Conservation (phyloP, 2,329 filamentous ascomycete species). For the Lasiodiplodia sp. region DNA sequence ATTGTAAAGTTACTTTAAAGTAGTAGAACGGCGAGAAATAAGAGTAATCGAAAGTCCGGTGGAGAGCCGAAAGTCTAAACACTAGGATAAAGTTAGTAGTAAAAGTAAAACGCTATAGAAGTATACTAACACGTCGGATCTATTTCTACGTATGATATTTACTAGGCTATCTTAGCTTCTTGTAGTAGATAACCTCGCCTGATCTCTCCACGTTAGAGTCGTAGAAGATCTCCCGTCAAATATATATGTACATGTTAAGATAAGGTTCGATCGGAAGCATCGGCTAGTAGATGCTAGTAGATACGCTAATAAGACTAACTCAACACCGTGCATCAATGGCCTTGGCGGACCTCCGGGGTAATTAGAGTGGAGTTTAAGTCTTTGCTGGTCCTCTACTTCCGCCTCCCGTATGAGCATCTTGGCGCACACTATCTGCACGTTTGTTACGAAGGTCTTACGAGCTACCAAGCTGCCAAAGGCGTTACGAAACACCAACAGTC, state of each 20-base stretch:
- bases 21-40: background rate
- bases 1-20: no score
- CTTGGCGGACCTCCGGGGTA: no score
- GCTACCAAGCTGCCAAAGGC: background rate
- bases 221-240: background rate
- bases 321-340: background rate
- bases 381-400: background rate
- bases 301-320: background rate
- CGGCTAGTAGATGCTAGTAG: background rate
- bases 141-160: background rate
- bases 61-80: conserved; percentile 17
- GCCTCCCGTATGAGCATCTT: background rate
- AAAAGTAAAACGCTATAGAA: conserved; percentile 1
- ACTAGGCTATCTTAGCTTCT: background rate
- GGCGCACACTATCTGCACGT: background rate
- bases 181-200: background rate
- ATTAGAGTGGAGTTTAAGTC: background rate
- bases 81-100: background rate
- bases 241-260: background rate
- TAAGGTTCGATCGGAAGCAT: background rate
- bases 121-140: background rate
- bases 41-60: background rate
- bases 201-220: background rate
- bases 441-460: background rate
- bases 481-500: background rate